phyloP scores from a whole-genome alignment of 768 basidiomycete genomes.

The Leucosporidium creatinivorum region DNA sequence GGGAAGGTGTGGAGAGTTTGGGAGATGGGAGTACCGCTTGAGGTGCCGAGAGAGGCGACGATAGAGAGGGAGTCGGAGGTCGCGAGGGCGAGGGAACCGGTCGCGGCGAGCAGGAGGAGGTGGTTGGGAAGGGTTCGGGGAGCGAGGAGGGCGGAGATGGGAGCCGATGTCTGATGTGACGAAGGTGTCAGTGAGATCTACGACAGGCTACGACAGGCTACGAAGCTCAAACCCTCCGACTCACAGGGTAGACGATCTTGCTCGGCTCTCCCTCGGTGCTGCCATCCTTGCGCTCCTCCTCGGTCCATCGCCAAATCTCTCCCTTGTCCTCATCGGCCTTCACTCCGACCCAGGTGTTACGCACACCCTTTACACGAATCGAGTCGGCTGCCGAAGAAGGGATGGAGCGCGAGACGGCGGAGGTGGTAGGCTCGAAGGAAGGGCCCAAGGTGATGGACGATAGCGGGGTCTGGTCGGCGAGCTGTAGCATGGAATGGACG shows the following conservation, averaged over 20 bases:
- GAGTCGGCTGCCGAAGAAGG: slow-evolving; percentile 20
- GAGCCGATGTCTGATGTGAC: neutral
- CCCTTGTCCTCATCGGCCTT: slow-evolving; percentile 14
- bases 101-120: slow-evolving; percentile 24
- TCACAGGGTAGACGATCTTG: slow-evolving; percentile 29
- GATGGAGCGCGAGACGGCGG: slow-evolving; percentile 27
- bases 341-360: slow-evolving; percentile 30
- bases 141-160: slow-evolving; percentile 7
- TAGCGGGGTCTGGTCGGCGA: slow-evolving; percentile 30
- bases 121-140: slow-evolving; percentile 28
- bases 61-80: slow-evolving; percentile 15
- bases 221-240: no score
- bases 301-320: slow-evolving; percentile 32
- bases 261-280: slow-evolving; percentile 27
- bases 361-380: slow-evolving; percentile 25
- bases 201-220: no score
- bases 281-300: slow-evolving; percentile 32
- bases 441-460: slow-evolving; percentile 31
- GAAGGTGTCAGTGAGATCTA: neutral
- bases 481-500: neutral
- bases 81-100: slow-evolving; percentile 29
- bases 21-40: neutral
- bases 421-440: slow-evolving; percentile 23
- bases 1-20: slow-evolving; percentile 19
- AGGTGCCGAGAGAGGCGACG: slow-evolving; percentile 20